Conservation (phyloP, 1,284 basidiomycete species). For the Cryptococcus floricola region DNA sequence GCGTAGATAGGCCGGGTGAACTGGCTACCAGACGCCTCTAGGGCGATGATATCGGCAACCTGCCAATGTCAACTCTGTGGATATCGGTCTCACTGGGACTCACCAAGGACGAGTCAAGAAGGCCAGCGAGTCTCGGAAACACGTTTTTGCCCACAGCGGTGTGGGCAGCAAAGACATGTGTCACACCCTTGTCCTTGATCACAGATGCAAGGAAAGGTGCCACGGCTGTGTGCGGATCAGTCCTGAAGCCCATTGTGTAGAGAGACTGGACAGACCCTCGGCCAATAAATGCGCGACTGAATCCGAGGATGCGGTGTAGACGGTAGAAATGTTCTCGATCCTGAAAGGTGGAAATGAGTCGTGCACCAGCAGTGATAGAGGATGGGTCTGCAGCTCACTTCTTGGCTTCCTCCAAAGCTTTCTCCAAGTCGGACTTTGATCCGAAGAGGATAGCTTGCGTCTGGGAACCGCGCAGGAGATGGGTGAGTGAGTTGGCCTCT, state of each 20-base stretch:
- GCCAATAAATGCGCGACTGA: slow-evolving; percentile 49
- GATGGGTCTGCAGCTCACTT: slow-evolving; percentile 55
- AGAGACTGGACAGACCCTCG: slow-evolving; percentile 42
- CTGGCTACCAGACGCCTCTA: slow-evolving; percentile 67
- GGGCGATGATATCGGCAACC: slow-evolving; percentile 87
- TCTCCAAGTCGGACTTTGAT: slow-evolving; percentile 64
- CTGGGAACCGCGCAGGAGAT: slow-evolving; percentile 33
- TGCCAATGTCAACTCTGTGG: slow-evolving; percentile 3
- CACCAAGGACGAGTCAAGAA: slow-evolving; percentile 67
- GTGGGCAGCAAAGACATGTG: slow-evolving; percentile 83
- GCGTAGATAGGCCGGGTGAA: slow-evolving; percentile 97
- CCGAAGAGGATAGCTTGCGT: slow-evolving; percentile 86
- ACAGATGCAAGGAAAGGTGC: slow-evolving; percentile 55
- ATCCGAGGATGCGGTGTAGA: slow-evolving; percentile 50
- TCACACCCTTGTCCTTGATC: slow-evolving; percentile 55
- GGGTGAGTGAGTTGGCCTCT: neutral
- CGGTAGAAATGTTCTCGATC: slow-evolving; percentile 49
- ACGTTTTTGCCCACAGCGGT: slow-evolving; percentile 69
- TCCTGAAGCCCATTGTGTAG: neutral
- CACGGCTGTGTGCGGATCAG: slow-evolving; percentile 41
- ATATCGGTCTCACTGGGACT: slow-evolving; percentile 6
- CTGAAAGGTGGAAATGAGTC: slow-evolving; percentile 12
- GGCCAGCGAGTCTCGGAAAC: slow-evolving; percentile 83
- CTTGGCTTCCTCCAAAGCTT: slow-evolving; percentile 69
- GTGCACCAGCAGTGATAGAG: too few relatives aligned